A percentile compares a stretch with the other conserved stretches of the same genome.
phyloP scores from a whole-genome alignment of 164 flowering plant species.

The Vitis rupestris region DNA sequence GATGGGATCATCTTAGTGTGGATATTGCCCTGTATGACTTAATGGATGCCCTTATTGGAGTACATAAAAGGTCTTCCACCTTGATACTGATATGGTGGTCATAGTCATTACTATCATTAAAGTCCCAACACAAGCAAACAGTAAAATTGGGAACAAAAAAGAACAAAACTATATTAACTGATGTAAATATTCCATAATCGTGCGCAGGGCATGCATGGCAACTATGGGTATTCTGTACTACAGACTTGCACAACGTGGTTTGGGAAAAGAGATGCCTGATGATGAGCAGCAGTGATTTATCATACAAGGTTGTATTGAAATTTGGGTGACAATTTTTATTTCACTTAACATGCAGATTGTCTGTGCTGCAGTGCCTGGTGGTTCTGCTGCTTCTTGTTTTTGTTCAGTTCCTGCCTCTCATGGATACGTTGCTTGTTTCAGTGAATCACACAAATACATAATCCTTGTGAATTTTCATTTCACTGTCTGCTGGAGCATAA shows the following conservation, averaged over 20 bases:
- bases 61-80: background rate
- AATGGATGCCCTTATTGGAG: background rate
- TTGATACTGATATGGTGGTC: background rate
- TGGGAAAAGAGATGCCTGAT: constrained; percentile 34
- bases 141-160: background rate
- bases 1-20: background rate
- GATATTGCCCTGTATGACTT: background rate
- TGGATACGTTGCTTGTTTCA: background rate
- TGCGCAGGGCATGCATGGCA: constrained; percentile 98
- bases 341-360: background rate
- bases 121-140: background rate
- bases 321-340: background rate
- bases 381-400: constrained; percentile 6
- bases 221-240: constrained; percentile 95
- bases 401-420: constrained; percentile 1
- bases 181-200: constrained; percentile 6
- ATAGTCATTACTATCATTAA: background rate
- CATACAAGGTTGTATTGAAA: background rate
- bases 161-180: background rate
- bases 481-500: constrained; percentile 1
- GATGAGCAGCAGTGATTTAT: constrained; percentile 35
- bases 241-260: constrained; percentile 78
- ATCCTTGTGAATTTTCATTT: background rate
- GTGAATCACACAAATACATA: background rate
- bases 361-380: background rate